A percentile compares a stretch with the other conserved stretches of the same genome.
phyloP scores from a whole-genome alignment of 2,329 filamentous ascomycete species.

The Tympanopsis confertula region DNA sequence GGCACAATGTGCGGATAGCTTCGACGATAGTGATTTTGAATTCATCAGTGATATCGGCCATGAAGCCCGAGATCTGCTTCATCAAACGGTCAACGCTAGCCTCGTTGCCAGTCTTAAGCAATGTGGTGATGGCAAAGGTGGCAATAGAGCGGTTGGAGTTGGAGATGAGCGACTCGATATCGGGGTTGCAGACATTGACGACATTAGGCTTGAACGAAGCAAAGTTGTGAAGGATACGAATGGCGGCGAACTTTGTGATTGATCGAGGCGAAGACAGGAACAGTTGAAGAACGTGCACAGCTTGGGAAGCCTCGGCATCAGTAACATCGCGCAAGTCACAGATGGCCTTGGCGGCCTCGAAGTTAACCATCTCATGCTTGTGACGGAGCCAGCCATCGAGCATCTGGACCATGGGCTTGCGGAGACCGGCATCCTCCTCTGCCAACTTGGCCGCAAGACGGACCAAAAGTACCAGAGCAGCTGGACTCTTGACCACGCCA shows the following conservation, averaged over 20 bases:
- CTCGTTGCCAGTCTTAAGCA: constrained; percentile 97
- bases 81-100: constrained; percentile 91
- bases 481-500: constrained; percentile 88
- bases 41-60: constrained; percentile 97
- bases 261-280: constrained; percentile 92
- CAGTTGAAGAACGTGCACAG: constrained; percentile 87
- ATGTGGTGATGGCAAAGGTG: constrained; percentile 93
- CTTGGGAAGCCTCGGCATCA: constrained; percentile 81
- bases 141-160: constrained; percentile 96
- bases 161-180: constrained; percentile 92
- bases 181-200: constrained; percentile 87
- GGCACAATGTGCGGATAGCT: constrained; percentile 85
- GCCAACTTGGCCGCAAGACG: constrained; percentile 85
- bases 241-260: constrained; percentile 93
- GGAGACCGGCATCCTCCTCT: constrained; percentile 77
- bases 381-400: constrained; percentile 93
- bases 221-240: constrained; percentile 91
- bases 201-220: constrained; percentile 91
- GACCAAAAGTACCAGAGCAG: constrained; percentile 84
- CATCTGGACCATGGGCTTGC: constrained; percentile 94
- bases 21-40: constrained; percentile 99
- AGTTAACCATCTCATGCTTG: constrained; percentile 99
- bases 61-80: constrained; percentile 97
- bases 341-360: constrained; percentile 96
- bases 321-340: constrained; percentile 89